phyloP scores from a whole-genome alignment of 345 rosid genomes.

The Corchorus capsularis region DNA sequence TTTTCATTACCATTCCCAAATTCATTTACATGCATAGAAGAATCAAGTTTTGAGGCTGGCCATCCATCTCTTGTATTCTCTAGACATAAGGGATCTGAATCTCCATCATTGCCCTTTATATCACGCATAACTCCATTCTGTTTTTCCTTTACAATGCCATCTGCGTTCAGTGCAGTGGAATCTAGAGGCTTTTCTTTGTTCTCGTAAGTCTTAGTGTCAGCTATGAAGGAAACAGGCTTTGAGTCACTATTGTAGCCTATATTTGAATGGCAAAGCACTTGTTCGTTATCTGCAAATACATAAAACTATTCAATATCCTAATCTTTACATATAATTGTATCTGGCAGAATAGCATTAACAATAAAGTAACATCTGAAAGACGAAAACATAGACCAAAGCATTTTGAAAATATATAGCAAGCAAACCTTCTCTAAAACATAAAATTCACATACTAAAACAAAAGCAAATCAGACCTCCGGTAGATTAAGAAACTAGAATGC shows the following conservation, averaged over 20 bases:
- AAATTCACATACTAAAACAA: neutral
- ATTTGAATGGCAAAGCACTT: conserved; percentile 36
- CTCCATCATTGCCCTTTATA: conserved; percentile 30
- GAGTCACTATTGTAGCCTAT: conserved; percentile 30
- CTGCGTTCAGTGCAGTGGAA: conserved; percentile 35
- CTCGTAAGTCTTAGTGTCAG: conserved; percentile 37
- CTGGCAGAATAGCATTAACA: neutral
- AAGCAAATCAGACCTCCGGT: neutral
- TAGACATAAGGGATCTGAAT: conserved; percentile 18
- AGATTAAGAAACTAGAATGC: neutral
- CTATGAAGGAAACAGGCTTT: conserved; percentile 19
- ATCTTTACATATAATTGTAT: conserved; percentile 1
- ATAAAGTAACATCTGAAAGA: neutral
- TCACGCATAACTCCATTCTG: conserved; percentile 23
- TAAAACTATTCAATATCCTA: conserved; percentile 11
- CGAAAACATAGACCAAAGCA: neutral
- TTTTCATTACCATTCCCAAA: conserved; percentile 28
- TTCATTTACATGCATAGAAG: conserved; percentile 24
- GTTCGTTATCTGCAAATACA: conserved; percentile 56
- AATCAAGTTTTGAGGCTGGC: conserved; percentile 28
- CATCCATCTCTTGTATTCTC: conserved; percentile 29
- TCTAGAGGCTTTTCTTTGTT: conserved; percentile 35
- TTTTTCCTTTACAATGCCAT: conserved; percentile 32
- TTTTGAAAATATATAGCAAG: neutral
- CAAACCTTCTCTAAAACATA: neutral